Evolutionary conservation across 805 yeast species (phyloP).

Genomic region (Kuraishia hungarica): DNA sequence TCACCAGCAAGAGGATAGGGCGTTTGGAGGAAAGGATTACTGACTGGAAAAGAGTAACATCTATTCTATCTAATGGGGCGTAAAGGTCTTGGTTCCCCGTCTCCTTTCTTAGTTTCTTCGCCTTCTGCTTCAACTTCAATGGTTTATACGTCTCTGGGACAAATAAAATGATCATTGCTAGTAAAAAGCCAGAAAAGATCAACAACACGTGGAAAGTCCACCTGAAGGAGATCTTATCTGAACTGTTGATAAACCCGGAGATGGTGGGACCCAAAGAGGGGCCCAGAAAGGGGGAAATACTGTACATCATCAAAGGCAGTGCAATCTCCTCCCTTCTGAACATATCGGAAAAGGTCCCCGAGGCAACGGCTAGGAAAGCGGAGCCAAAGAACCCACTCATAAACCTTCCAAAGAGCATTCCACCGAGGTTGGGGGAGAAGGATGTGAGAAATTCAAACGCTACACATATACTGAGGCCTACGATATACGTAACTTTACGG

Average conservation of each 20-base stretch:
- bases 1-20: slow-evolving; percentile 38
- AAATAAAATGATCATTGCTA: slow-evolving; percentile 33
- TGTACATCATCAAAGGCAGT: slow-evolving; percentile 58
- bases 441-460: slow-evolving; percentile 48
- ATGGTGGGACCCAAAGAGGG: slow-evolving; percentile 72
- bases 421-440: slow-evolving; percentile 50
- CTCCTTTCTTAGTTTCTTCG: slow-evolving; percentile 34
- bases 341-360: slow-evolving; percentile 69
- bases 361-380: slow-evolving; percentile 67
- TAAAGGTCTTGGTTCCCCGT: slow-evolving; percentile 28
- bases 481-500: slow-evolving; percentile 41
- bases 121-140: slow-evolving; percentile 50
- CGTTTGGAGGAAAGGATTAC: slow-evolving; percentile 38
- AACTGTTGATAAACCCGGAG: slow-evolving; percentile 58
- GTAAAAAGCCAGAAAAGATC: slow-evolving; percentile 54
- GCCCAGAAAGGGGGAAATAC: slow-evolving; percentile 66
- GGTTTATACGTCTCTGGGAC: slow-evolving; percentile 71
- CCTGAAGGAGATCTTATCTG: slow-evolving; percentile 42
- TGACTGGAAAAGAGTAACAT: slow-evolving; percentile 27
- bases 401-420: slow-evolving; percentile 56
- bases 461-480: slow-evolving; percentile 35
- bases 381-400: slow-evolving; percentile 69
- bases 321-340: slow-evolving; percentile 56
- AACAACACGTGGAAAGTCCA: slow-evolving; percentile 72
- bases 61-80: slow-evolving; percentile 32